Percentiles rank a stretch among this genome's conserved stretches.
phyloP scores from a whole-genome alignment of 208 protist genomes.

The Angomonas ambiguus region DNA sequence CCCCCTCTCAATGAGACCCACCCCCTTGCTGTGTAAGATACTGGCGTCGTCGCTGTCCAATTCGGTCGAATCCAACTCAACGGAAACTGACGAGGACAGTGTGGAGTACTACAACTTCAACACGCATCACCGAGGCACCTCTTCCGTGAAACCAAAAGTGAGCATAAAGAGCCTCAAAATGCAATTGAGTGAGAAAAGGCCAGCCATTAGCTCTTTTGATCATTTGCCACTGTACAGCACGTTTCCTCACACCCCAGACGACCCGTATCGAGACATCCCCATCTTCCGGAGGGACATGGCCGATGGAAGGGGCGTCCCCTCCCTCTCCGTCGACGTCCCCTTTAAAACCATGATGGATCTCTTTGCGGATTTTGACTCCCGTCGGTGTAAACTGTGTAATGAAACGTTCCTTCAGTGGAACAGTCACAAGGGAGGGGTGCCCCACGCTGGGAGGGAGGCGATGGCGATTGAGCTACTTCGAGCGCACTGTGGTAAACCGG shows the following conservation, averaged over 20 bases:
- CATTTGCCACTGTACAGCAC: slow-evolving; percentile 1
- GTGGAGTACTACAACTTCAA: slow-evolving; percentile 32
- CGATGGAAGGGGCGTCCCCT: slow-evolving; percentile 15
- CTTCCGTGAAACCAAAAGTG: background rate
- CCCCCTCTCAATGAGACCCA: background rate
- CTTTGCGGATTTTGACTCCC: slow-evolving; percentile 75
- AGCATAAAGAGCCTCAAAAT: background rate
- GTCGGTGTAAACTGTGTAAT: slow-evolving; percentile 86
- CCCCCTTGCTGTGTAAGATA: background rate
- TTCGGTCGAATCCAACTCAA: too few relatives aligned
- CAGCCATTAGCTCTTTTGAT: background rate
- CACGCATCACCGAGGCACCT: slow-evolving; percentile 7
- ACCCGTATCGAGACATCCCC: slow-evolving; percentile 34
- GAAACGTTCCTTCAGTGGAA: slow-evolving; percentile 78
- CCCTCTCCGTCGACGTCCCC: slow-evolving; percentile 59
- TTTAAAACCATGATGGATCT: slow-evolving; percentile 63
- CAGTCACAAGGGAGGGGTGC: slow-evolving; percentile 51
- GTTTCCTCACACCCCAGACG: slow-evolving; percentile 13
- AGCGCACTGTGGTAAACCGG: slow-evolving; percentile 74
- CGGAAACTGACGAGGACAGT: too few relatives aligned
- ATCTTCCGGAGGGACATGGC: slow-evolving; percentile 74
- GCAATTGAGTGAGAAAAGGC: background rate
- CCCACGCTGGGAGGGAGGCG: slow-evolving; percentile 66
- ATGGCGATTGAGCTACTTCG: slow-evolving; percentile 79
- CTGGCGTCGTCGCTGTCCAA: too few relatives aligned